A percentile compares a stretch with the other conserved stretches of the same genome.
These are phyloP conservation scores for Xanthoparmelia taractica DNA, from an alignment of 495 filamentous ascomycete species.

Conservation along the genomic window DNA sequence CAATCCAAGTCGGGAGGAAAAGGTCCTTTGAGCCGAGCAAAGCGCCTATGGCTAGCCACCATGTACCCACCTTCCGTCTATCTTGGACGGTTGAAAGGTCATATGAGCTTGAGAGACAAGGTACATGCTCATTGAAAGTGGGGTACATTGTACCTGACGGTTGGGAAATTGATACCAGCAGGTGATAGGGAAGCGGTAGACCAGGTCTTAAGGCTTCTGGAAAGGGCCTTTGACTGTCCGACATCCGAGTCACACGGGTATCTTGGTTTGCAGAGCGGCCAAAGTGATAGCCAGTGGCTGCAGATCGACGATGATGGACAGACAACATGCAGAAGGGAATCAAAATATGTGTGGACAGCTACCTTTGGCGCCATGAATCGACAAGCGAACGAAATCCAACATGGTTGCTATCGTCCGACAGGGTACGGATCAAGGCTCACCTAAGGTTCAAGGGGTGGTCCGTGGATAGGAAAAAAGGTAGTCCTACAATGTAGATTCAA, in stretches of 20 bases:
- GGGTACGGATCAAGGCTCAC: conserved; percentile 7
- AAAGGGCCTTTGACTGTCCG: neutral
- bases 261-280: neutral
- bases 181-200: conserved; percentile 10
- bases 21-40: conserved; percentile 1
- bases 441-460: conserved; percentile 15
- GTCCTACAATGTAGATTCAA: neutral
- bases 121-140: conserved; percentile 3
- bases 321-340: neutral
- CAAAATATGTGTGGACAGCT: neutral
- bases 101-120: neutral
- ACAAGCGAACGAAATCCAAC: neutral
- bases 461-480: neutral
- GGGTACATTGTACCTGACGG: conserved; percentile 2
- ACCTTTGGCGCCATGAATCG: neutral
- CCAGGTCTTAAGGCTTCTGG: conserved; percentile 8
- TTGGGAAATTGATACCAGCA: conserved; percentile 1
- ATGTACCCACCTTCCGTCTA: neutral
- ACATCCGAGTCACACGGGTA: conserved; percentile 3
- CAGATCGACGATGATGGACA: conserved; percentile 1
- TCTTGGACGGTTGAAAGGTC: neutral
- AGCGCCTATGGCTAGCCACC: neutral
- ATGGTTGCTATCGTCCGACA: neutral
- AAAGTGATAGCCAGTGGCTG: conserved; percentile 5
- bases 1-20: neutral